These are phyloP conservation scores for Rhynchospora tenuis DNA, from an alignment of 176 grass and related monocot genomes.

Conservation along the genomic window DNA sequence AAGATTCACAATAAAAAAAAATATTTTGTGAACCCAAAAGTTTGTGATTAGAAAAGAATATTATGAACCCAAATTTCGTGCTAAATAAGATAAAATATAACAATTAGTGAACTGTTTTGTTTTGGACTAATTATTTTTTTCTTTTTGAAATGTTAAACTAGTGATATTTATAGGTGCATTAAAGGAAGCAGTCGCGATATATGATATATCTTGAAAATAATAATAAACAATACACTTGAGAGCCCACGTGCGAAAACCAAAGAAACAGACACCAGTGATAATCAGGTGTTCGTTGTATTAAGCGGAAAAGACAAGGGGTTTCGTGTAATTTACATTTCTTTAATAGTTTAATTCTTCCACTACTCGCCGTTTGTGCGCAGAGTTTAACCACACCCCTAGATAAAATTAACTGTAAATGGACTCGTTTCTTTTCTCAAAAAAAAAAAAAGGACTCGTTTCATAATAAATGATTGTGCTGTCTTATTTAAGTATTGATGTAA, in stretches of 20 bases:
- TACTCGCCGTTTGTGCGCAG: neutral
- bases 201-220: neutral
- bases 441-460: neutral
- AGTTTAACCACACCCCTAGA: neutral
- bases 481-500: too few relatives aligned
- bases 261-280: neutral
- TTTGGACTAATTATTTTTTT: too few relatives aligned
- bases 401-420: neutral
- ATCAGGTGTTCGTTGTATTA: neutral
- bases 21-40: too few relatives aligned
- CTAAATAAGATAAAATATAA: too few relatives aligned
- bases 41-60: too few relatives aligned
- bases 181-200: neutral
- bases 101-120: too few relatives aligned
- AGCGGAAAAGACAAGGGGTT: neutral
- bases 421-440: too few relatives aligned
- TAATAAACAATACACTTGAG: neutral
- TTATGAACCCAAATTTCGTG: too few relatives aligned
- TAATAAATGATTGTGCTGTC: too few relatives aligned
- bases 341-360: neutral
- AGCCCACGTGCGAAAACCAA: neutral
- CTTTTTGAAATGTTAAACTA: neutral
- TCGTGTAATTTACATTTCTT: neutral
- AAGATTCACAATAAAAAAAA: too few relatives aligned
- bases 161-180: neutral